Base-by-base conservation (phyloP, 1,284 basidiomycete species). In the Nidula niveotomentosa region DNA sequence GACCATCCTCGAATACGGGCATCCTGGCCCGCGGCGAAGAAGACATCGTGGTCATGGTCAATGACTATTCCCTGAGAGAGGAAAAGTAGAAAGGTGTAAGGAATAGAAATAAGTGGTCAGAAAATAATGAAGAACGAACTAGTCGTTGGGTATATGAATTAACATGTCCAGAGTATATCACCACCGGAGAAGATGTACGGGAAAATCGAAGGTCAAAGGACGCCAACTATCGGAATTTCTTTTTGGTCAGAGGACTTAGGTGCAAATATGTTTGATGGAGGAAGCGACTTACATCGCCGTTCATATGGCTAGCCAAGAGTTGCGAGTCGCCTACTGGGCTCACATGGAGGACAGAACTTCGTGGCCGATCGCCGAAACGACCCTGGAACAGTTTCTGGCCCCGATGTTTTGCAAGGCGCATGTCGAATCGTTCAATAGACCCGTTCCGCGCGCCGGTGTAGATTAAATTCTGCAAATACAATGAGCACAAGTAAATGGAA, bases 21-120 rank as follows among this genome's bases (percentile, higher is more conserved):
- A 74, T 88, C 83, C 65, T 85, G 78, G 3, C 90, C 91, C 0
- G 85, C 86, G 3, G 85, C 85, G 61, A 93, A 93, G 12, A 94
- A 63, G 58, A 88, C 85, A 48, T 85, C 77, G 54, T 89, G 79
- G 2, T 70, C 68, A 0, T 82, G 77, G 57, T 90, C 87, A 9
- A 82, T 65, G 0, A 78, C 70, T 13, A 89, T 71, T 8, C 88
- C 87, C 88, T 90, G 15, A 47, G 45, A 47, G 18, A 17, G 30
- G 44, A 36, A 37, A 46, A 6, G n/a, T 17, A 30, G 17, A n/a
- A 13, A 47, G 34, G 52, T 50, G 35, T 17, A 30, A 18, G 35
- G 39, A 15, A 51, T 8, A 9, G 10, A 3, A 13, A 23, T 39
- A 10, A 15, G 30, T 6, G 30, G 30, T 30, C 30, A 58, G 53